Base-by-base conservation (phyloP, 164 flowering plant genomes). In the Kalanchoe fedtschenkoi region DNA sequence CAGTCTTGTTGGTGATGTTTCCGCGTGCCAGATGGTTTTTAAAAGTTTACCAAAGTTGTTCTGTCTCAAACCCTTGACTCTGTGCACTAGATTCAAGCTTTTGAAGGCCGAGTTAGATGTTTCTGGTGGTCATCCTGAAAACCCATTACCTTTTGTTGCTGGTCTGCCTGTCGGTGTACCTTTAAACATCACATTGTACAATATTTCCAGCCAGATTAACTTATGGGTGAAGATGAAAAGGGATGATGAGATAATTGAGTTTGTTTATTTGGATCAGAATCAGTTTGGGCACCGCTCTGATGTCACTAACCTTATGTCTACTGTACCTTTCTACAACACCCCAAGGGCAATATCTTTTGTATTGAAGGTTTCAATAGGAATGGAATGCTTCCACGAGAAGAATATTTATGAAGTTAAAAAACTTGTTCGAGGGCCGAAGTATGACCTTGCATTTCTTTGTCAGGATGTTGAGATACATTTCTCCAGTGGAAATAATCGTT, bases 141-240 rank as follows among this genome's bases (percentile, higher is more conserved):
- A 79, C 56, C 95, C 90, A 65, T 67, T 84, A 53, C 69, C 69
- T 41, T 92, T 83, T 62, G 67, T 87, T 63, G 15, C 86, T 34
- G 89, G 96, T 46, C 67, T 92, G 44, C 95, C 96, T 46, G 87
- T 79, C 37, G 83, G 85, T 44, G 74, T 91, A 34, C 74, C 79
- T 6, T 74, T 81, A 35, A 74, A 74, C 32, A 80, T 89, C 47
- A 75, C 75, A 11, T 70, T 92, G 72, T 75, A 73, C 58, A 83
- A 87, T 64, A 28, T 84, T 34, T 62, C 68, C 5, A 64, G 61
- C 30, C 76, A 77, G 58, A 71, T 58, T 30, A 78, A 72, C 66
- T 61, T 92, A 70, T 89, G 98, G 95, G 58, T 92, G 16, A 72
- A 39, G 67, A 76, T 87, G 69, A 60, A 69, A 37, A 44, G 63